Evolutionary conservation across 331 rosid genomes (phyloP).

Genomic region (Telfairia occidentalis): DNA sequence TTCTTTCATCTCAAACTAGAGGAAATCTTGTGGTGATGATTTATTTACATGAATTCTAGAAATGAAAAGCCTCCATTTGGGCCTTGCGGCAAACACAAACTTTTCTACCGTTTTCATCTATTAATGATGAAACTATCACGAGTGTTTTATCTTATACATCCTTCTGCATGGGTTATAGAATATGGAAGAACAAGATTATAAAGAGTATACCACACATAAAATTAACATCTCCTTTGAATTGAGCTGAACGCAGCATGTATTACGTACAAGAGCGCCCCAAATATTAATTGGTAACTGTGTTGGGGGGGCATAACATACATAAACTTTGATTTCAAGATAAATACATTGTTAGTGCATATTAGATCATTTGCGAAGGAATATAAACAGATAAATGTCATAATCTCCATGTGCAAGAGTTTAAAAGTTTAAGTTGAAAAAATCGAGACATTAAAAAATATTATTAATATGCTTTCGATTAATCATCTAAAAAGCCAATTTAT

Average conservation of each 20-base stretch:
- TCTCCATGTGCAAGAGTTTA: neutral
- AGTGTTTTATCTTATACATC: neutral
- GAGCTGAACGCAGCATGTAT: slow-evolving; percentile 61
- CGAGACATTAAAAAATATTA: slow-evolving; percentile 1
- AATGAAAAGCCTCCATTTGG: neutral
- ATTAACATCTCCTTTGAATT: slow-evolving; percentile 74
- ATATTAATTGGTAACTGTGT: too few species aligned
- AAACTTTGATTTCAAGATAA: neutral
- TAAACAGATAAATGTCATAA: neutral
- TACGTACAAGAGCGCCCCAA: slow-evolving; percentile 33
- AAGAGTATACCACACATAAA: slow-evolving; percentile 54
- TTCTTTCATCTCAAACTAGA: neutral
- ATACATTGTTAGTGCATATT: neutral
- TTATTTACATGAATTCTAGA: neutral
- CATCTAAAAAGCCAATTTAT: too few species aligned
- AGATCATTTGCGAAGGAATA: neutral
- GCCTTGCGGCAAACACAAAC: too few species aligned
- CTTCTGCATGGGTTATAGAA: neutral
- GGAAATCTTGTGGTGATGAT: neutral
- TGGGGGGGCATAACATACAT: neutral
- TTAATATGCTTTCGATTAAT: too few species aligned
- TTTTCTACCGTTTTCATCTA: neutral
- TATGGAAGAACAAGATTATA: slow-evolving; percentile 11
- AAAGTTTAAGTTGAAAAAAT: neutral
- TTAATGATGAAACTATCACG: neutral